Conservation (phyloP, 345 rosid species). For the Turnera subulata region DNA sequence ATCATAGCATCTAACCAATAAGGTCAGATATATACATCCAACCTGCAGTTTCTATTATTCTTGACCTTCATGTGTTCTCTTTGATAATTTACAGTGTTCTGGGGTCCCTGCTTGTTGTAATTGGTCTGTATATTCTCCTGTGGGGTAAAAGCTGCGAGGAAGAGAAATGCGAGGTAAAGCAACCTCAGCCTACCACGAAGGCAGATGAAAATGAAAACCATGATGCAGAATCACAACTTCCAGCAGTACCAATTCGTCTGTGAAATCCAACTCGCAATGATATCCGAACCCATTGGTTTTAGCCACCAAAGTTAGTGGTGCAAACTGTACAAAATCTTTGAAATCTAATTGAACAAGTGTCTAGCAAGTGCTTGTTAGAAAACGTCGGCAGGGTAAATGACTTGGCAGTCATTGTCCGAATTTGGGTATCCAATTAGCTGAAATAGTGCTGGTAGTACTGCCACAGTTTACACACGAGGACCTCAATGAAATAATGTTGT, state of each 20-base stretch:
- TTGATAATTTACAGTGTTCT: slow-evolving; percentile 39
- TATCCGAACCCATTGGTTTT: too few relatives aligned
- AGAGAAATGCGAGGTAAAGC: slow-evolving; percentile 29
- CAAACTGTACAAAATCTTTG: too few relatives aligned
- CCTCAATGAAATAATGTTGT: too few relatives aligned
- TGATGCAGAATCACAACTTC: slow-evolving; percentile 3
- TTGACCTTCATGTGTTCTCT: background rate
- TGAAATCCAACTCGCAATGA: background rate
- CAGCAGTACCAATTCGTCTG: background rate
- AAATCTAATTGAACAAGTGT: too few relatives aligned
- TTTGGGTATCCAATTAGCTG: too few relatives aligned
- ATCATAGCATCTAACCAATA: background rate
- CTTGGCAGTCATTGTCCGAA: too few relatives aligned
- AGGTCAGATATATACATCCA: background rate
- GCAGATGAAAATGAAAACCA: background rate
- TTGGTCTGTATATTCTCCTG: slow-evolving; percentile 63
- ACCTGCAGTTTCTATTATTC: background rate
- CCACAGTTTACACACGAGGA: too few relatives aligned
- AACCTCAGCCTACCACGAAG: slow-evolving; percentile 22
- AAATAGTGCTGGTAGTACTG: too few relatives aligned
- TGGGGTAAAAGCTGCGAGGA: slow-evolving; percentile 74
- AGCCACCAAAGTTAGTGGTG: too few relatives aligned
- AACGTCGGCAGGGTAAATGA: too few relatives aligned
- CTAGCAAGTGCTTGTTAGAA: too few relatives aligned
- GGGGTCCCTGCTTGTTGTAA: slow-evolving; percentile 58